Evolutionary conservation across 2,329 filamentous ascomycete genomes (phyloP).

Genomic region (Diplodia scrobiculata): DNA sequence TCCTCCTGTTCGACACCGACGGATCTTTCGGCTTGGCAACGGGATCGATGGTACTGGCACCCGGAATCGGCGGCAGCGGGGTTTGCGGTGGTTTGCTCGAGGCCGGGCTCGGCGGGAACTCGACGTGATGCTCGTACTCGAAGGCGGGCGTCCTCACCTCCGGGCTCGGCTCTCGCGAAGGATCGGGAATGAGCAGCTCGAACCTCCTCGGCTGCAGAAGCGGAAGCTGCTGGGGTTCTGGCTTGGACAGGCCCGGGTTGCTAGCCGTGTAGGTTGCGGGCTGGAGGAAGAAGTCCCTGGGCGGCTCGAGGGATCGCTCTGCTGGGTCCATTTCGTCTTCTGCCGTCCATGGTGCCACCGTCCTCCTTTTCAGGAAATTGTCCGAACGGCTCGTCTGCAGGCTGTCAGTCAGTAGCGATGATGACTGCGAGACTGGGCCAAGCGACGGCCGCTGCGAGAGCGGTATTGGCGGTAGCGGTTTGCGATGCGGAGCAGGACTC

Average conservation of each 20-base stretch:
- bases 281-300: constrained; percentile 15
- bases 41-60: neutral
- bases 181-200: constrained; percentile 3
- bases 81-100: constrained; percentile 21
- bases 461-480: constrained; percentile 10
- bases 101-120: constrained; percentile 16
- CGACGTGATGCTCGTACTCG: constrained; percentile 19
- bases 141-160: constrained; percentile 7
- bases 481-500: neutral
- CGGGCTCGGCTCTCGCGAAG: constrained; percentile 2
- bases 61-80: constrained; percentile 17
- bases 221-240: neutral
- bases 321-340: neutral
- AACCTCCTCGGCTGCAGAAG: constrained; percentile 16
- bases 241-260: constrained; percentile 7
- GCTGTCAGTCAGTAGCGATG: neutral
- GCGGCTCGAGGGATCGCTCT: neutral
- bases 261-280: constrained; percentile 16
- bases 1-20: neutral
- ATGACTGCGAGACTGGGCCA: neutral
- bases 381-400: constrained; percentile 9
- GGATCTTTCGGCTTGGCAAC: neutral
- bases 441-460: neutral
- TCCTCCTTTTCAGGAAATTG: neutral
- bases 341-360: neutral